Conservation (phyloP, 2,329 filamentous ascomycete species). For the Periconia digitata region DNA sequence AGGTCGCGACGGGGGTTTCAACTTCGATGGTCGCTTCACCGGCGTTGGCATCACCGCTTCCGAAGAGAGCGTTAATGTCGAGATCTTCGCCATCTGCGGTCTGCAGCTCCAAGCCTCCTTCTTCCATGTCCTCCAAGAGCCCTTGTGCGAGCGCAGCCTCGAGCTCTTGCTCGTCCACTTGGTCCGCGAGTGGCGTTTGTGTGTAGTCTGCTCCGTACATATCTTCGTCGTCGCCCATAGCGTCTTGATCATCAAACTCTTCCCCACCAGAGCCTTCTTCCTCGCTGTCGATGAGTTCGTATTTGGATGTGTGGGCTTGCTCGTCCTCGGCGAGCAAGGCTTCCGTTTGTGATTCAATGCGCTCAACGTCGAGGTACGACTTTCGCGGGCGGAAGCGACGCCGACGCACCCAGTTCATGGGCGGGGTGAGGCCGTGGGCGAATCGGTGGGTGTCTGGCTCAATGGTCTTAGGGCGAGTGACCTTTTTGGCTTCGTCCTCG, state of each 20-base stretch:
- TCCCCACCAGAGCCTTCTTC: constrained; percentile 39
- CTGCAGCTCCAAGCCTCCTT: constrained; percentile 25
- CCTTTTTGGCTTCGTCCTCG: constrained; percentile 52
- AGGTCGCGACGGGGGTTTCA: constrained; percentile 34
- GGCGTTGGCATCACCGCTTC: constrained; percentile 10
- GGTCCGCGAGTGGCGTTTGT: constrained; percentile 47
- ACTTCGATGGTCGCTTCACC: constrained; percentile 24
- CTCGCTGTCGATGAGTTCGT: constrained; percentile 57
- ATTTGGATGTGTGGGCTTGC: constrained; percentile 55
- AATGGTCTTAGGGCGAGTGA: constrained; percentile 70
- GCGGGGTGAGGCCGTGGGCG: constrained; percentile 84
- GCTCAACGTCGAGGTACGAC: constrained; percentile 79
- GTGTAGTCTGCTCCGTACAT: constrained; percentile 39
- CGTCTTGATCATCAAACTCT: constrained; percentile 39
- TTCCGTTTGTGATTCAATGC: constrained; percentile 79
- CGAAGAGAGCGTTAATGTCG: constrained; percentile 31
- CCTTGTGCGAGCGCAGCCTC: constrained; percentile 33
- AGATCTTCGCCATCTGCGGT: constrained; percentile 32
- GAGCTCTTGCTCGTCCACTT: constrained; percentile 42
- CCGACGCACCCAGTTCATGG: constrained; percentile 82
- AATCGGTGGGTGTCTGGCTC: constrained; percentile 69
- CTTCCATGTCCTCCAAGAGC: constrained; percentile 36
- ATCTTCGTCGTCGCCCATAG: constrained; percentile 44
- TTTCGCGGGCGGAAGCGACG: constrained; percentile 81
- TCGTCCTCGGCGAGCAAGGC: constrained; percentile 72